These are phyloP conservation scores for Backusella psychrophila DNA, from an alignment of 192 early-diverging fungal species.

Conservation along the genomic window DNA sequence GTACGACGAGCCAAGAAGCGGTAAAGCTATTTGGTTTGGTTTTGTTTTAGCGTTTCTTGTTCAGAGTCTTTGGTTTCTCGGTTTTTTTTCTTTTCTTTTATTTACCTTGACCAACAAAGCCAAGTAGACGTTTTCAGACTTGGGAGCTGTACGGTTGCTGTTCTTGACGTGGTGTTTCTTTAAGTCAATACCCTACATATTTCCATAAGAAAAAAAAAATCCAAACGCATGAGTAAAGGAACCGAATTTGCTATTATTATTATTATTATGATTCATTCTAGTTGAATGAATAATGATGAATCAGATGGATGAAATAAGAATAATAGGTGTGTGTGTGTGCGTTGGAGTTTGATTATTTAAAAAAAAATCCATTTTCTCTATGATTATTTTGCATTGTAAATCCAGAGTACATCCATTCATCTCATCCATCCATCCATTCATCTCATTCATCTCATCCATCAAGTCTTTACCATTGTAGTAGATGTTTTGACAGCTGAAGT, in stretches of 20 bases:
- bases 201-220: not conserved
- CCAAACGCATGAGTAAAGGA: not conserved
- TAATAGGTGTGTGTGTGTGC: not conserved
- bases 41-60: no score
- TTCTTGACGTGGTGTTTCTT: slow-evolving; percentile 99
- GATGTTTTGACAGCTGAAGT: slow-evolving; percentile 23
- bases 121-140: slow-evolving; percentile 97
- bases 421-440: not conserved
- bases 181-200: slow-evolving; percentile 95
- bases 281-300: not conserved
- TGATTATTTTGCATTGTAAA: not conserved
- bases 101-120: slow-evolving; percentile 95
- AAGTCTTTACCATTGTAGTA: slow-evolving; percentile 10
- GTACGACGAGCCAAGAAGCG: no score
- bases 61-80: not conserved
- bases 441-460: no score
- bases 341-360: not conserved
- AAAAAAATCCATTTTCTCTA: not conserved
- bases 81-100: not conserved
- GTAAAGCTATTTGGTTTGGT: no score
- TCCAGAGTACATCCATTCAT: slow-evolving; percentile 6
- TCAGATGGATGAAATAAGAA: not conserved
- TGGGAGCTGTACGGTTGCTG: slow-evolving; percentile 82
- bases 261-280: not conserved
- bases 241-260: not conserved